phyloP scores from a whole-genome alignment of 228 moss, liverwort and hornwort genomes.

The Sphagnum magellanicum region DNA sequence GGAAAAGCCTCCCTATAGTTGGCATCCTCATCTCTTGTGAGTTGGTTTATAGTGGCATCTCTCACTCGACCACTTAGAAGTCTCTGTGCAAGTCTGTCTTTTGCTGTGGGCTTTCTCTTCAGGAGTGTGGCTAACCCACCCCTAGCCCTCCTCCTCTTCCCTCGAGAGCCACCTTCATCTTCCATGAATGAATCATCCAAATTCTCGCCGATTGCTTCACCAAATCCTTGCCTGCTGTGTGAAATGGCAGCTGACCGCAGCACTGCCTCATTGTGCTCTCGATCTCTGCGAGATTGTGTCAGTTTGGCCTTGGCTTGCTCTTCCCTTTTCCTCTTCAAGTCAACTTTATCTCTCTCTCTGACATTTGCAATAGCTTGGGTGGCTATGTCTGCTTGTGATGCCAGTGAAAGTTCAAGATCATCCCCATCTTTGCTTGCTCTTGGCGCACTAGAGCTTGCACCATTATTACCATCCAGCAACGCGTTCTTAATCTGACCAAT shows the following conservation, averaged over 20 bases:
- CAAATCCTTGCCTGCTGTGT: constrained; percentile 39
- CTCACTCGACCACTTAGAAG: constrained; percentile 75
- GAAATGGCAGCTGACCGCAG: constrained; percentile 61
- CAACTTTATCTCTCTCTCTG: constrained; percentile 51
- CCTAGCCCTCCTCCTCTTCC: constrained; percentile 56
- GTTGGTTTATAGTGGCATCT: constrained; percentile 58
- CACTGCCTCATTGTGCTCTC: constrained; percentile 80
- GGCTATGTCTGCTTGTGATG: constrained; percentile 33
- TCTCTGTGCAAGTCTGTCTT: constrained; percentile 77
- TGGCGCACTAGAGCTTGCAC: background rate
- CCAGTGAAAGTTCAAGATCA: constrained; percentile 3
- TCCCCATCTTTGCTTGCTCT: background rate
- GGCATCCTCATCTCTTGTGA: constrained; percentile 69
- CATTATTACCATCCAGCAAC: constrained; percentile 7
- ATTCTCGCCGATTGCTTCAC: constrained; percentile 27
- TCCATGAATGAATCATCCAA: constrained; percentile 15
- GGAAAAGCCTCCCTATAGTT: constrained; percentile 80
- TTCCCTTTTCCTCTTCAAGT: constrained; percentile 42
- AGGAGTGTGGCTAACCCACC: constrained; percentile 69
- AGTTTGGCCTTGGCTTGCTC: constrained; percentile 34
- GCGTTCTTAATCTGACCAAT: constrained; percentile 5
- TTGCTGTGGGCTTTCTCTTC: constrained; percentile 73
- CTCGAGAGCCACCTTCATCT: constrained; percentile 10
- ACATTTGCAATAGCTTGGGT: constrained; percentile 71
- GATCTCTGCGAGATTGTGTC: constrained; percentile 54